Evolutionary conservation across 371 early-diverging fungal genomes (phyloP).

Genomic region (Cokeromyces recurvatus): DNA sequence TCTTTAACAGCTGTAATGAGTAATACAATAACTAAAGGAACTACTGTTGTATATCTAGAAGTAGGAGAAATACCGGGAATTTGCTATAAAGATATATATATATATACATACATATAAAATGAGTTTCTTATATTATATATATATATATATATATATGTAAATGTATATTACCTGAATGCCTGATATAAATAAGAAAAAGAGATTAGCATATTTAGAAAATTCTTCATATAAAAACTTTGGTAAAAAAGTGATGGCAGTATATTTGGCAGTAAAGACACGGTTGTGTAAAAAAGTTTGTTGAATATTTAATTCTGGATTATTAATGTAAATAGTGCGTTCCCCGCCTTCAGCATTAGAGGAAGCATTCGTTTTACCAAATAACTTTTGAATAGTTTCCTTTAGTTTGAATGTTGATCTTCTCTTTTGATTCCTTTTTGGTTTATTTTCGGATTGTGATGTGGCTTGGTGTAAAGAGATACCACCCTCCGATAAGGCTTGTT

Average conservation of each 20-base stretch:
- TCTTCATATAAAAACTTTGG: constrained; percentile 92
- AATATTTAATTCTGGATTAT: constrained; percentile 73
- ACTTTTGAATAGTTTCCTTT: constrained; percentile 16
- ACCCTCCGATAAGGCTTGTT: not conserved
- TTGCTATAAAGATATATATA: constrained; percentile 48
- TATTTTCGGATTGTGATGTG: constrained; percentile 6
- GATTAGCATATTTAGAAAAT: constrained; percentile 91
- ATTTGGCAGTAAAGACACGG: constrained; percentile 86
- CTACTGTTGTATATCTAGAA: constrained; percentile 82
- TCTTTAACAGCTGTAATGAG: constrained; percentile 95
- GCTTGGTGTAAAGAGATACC: constrained; percentile 13
- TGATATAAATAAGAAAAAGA: constrained; percentile 92
- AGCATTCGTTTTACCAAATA: constrained; percentile 20
- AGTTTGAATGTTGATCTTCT: not conserved
- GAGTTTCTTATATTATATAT: constrained; percentile 3
- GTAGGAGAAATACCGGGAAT: constrained; percentile 83
- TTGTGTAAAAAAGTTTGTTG: constrained; percentile 78
- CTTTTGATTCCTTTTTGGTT: constrained; percentile 7
- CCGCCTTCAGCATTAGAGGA: constrained; percentile 40
- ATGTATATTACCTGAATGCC: constrained; percentile 69
- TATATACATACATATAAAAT: constrained; percentile 5
- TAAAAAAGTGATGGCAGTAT: constrained; percentile 84
- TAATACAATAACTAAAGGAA: constrained; percentile 90
- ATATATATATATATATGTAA: not conserved
- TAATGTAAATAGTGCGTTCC: constrained; percentile 80